Conservation (phyloP, 768 basidiomycete species). For the Trametes elegans region DNA sequence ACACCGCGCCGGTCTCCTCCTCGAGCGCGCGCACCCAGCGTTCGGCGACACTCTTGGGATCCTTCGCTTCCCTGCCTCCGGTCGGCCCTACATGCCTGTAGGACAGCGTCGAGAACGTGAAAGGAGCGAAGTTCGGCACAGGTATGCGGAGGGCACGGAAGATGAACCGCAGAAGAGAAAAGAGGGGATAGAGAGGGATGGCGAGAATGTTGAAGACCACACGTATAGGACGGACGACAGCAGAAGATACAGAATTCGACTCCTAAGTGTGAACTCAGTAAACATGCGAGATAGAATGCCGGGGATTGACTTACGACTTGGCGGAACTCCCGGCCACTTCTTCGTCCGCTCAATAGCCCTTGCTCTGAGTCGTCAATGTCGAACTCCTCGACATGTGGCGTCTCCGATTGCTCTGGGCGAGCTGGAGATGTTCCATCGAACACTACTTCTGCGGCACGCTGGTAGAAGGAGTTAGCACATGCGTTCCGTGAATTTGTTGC, state of each 20-base stretch:
- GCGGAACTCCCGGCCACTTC: slow-evolving; percentile 24
- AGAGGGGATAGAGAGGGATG: slow-evolving; percentile 59
- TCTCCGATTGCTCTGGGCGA: slow-evolving; percentile 19
- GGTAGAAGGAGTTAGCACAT: neutral
- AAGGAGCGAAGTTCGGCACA: slow-evolving; percentile 43
- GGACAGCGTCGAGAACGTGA: slow-evolving; percentile 50
- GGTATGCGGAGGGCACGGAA: slow-evolving; percentile 68
- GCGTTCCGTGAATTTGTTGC: neutral
- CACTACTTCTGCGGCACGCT: slow-evolving; percentile 61
- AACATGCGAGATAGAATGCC: neutral
- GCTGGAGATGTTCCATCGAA: slow-evolving; percentile 39
- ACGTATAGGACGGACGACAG: slow-evolving; percentile 30
- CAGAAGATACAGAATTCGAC: slow-evolving; percentile 12
- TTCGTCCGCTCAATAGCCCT: slow-evolving; percentile 22
- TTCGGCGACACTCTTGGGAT: slow-evolving; percentile 49
- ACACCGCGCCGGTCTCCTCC: slow-evolving; percentile 79
- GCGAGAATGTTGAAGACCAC: slow-evolving; percentile 50
- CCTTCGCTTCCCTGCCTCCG: slow-evolving; percentile 20
- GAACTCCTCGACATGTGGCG: slow-evolving; percentile 37
- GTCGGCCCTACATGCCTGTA: slow-evolving; percentile 33
- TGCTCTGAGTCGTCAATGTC: slow-evolving; percentile 54
- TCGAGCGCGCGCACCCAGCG: slow-evolving; percentile 80
- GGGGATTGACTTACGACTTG: slow-evolving; percentile 19
- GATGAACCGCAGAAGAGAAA: slow-evolving; percentile 60
- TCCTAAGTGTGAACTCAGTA: slow-evolving; percentile 14